phyloP scores from a whole-genome alignment of 1,284 basidiomycete genomes.

The Peniophora sp. region DNA sequence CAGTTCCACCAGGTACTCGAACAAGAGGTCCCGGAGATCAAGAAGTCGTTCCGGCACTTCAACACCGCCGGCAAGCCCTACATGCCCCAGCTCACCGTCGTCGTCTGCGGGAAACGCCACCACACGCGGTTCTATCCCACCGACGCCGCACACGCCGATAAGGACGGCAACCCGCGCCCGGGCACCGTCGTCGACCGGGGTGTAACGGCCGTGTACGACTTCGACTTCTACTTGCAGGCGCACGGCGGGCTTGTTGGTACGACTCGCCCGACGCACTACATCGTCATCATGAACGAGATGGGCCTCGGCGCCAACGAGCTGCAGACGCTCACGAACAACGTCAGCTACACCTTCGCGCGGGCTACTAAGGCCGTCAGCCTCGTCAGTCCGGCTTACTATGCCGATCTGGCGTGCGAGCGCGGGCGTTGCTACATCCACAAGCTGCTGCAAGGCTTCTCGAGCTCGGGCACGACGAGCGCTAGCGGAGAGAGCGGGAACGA shows the following conservation, averaged over 20 bases:
- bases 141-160: slow-evolving; percentile 40
- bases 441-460: slow-evolving; percentile 48
- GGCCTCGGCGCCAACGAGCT: slow-evolving; percentile 59
- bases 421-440: slow-evolving; percentile 68
- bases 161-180: slow-evolving; percentile 60
- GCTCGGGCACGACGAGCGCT: slow-evolving; percentile 25
- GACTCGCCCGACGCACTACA: slow-evolving; percentile 69
- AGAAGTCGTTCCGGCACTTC: slow-evolving; percentile 49
- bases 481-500: slow-evolving; percentile 31
- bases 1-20: slow-evolving; percentile 62
- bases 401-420: slow-evolving; percentile 68
- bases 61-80: slow-evolving; percentile 38
- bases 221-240: slow-evolving; percentile 70
- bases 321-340: slow-evolving; percentile 47
- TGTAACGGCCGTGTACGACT: slow-evolving; percentile 63
- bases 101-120: slow-evolving; percentile 78
- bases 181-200: slow-evolving; percentile 69
- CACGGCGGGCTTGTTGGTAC: slow-evolving; percentile 50
- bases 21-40: slow-evolving; percentile 61
- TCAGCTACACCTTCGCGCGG: slow-evolving; percentile 71
- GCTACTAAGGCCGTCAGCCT: slow-evolving; percentile 77
- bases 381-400: slow-evolving; percentile 72
- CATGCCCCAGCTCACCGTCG: slow-evolving; percentile 62
- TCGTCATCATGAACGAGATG: slow-evolving; percentile 69
- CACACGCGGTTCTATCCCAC: slow-evolving; percentile 80